A percentile compares a stretch with the other conserved stretches of the same genome.
These are phyloP conservation scores for Camelina hispida DNA, from an alignment of 345 rosid species.

Conservation along the genomic window DNA sequence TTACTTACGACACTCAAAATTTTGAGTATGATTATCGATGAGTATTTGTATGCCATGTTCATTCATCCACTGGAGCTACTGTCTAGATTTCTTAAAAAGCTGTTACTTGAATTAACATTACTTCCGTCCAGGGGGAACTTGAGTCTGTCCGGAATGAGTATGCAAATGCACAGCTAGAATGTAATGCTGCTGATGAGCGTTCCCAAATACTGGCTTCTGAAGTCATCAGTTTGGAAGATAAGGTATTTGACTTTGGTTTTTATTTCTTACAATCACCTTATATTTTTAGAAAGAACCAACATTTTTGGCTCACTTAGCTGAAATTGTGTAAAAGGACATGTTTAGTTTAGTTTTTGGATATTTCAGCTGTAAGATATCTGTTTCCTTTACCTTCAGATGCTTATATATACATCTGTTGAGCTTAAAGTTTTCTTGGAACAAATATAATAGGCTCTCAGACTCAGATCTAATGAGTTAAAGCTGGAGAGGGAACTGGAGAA, in stretches of 20 bases:
- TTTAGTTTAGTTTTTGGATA: slow-evolving; percentile 6
- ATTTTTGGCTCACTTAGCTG: slow-evolving; percentile 20
- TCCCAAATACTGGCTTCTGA: slow-evolving; percentile 92
- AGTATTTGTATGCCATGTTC: slow-evolving; percentile 24
- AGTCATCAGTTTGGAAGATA: slow-evolving; percentile 98
- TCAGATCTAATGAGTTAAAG: slow-evolving; percentile 92
- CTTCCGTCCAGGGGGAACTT: slow-evolving; percentile 72
- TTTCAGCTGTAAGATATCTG: slow-evolving; percentile 13
- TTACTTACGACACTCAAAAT: neutral
- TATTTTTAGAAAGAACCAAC: neutral
- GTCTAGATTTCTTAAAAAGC: slow-evolving; percentile 17
- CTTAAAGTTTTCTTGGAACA: slow-evolving; percentile 29
- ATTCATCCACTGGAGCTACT: slow-evolving; percentile 10
- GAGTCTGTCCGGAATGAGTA: slow-evolving; percentile 76
- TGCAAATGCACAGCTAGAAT: slow-evolving; percentile 78
- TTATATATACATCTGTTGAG: slow-evolving; percentile 20
- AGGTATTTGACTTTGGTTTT: slow-evolving; percentile 58
- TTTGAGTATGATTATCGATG: slow-evolving; percentile 20
- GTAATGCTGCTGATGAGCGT: slow-evolving; percentile 92
- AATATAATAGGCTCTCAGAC: slow-evolving; percentile 75
- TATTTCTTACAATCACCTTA: slow-evolving; percentile 1
- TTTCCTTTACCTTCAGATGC: slow-evolving; percentile 37
- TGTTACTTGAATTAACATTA: slow-evolving; percentile 14
- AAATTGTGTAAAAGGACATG: slow-evolving; percentile 14
- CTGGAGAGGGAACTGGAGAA: slow-evolving; percentile 91